phyloP scores from a whole-genome alignment of 192 early-diverging fungal genomes.

The Phlyctochytrium arcticum region DNA sequence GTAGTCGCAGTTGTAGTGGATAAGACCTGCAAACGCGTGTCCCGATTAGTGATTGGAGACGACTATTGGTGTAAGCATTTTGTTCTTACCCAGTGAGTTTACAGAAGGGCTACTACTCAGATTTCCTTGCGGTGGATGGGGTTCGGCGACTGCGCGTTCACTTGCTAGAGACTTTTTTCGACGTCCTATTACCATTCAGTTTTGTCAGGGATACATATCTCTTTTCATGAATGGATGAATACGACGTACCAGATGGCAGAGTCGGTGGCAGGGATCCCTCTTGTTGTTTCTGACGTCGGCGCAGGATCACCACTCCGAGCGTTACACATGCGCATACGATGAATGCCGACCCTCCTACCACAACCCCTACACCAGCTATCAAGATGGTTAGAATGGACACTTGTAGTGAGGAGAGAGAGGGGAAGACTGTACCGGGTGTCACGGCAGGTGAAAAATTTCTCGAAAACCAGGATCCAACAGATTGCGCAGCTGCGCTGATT shows the following conservation, averaged over 20 bases:
- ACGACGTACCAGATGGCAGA: background rate
- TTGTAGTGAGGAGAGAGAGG: too few species aligned
- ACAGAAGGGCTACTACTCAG: too few species aligned
- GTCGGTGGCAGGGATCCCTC: background rate
- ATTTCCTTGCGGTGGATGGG: too few species aligned
- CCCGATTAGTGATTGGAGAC: too few species aligned
- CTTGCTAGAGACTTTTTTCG: too few species aligned
- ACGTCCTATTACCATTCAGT: too few species aligned
- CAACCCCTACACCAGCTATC: slow-evolving; percentile 8
- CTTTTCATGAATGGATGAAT: too few species aligned
- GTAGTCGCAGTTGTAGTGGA: slow-evolving; percentile 28
- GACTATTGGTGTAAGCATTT: too few species aligned
- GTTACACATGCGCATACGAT: background rate
- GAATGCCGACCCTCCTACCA: slow-evolving; percentile 8
- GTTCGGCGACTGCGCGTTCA: too few species aligned
- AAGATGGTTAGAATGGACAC: too few species aligned
- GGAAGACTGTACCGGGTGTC: slow-evolving; percentile 5
- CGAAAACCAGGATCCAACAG: slow-evolving; percentile 8
- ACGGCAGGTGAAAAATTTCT: slow-evolving; percentile 4
- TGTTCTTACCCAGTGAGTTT: too few species aligned
- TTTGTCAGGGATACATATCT: too few species aligned
- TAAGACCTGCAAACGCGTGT: background rate
- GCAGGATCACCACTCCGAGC: background rate
- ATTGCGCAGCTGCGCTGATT: slow-evolving; percentile 4
- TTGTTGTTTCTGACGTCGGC: background rate